Base-by-base conservation (phyloP, 1,284 basidiomycete species). In the Cutaneotrichosporon arboriforme region DNA sequence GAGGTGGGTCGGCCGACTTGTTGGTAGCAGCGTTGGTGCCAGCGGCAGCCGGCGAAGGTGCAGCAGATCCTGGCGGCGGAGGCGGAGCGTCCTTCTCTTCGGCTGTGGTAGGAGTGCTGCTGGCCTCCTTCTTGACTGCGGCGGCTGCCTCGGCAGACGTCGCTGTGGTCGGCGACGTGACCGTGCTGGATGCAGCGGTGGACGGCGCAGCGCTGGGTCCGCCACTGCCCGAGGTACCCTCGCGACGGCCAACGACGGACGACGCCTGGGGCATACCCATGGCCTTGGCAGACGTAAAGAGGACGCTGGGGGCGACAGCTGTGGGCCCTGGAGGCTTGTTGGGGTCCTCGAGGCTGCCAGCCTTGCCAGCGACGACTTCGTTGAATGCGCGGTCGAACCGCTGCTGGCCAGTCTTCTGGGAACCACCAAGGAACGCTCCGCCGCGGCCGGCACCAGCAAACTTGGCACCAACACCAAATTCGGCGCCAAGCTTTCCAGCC, bases 301-400 rank as follows among this genome's bases (percentile, higher is more conserved):
- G 55, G 4, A 72, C 64, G 33, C 66, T 65, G 8, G 72, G 72
- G 8, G 72, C 72, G 8, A 73, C 72, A 20, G 70, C 69, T 1
- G 61, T 68, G 1, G 69, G 71, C 5, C 52, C 51, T 1, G 51
- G 48, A 41, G 18, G 59, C 52, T 49, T 61, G 44, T 58, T 43
- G 1, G 61, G 31, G 40, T 60, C 58, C 37, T 60, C 58, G 34
- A 64, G 69, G 15, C 63, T 26, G 60, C 36, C 76, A 69, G 7
- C 72, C 67, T 47, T 69, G 49, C 58, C 70, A 7, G 77, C 74
- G 12, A 69, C 66, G 40, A 67, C 68, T 52, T 70, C 69, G 59
- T 73, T 73, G 64, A 73, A 73, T 1, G 68, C 72, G 23, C 70
- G 48, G 40, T 73, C 70, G 51, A 72, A 68, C 15, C 67, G 61